Evolutionary conservation across 2,329 filamentous ascomycete species (phyloP), one percentile per base, ranked within the genome.

Genomic region (Parastagonospora nodorum): DNA sequence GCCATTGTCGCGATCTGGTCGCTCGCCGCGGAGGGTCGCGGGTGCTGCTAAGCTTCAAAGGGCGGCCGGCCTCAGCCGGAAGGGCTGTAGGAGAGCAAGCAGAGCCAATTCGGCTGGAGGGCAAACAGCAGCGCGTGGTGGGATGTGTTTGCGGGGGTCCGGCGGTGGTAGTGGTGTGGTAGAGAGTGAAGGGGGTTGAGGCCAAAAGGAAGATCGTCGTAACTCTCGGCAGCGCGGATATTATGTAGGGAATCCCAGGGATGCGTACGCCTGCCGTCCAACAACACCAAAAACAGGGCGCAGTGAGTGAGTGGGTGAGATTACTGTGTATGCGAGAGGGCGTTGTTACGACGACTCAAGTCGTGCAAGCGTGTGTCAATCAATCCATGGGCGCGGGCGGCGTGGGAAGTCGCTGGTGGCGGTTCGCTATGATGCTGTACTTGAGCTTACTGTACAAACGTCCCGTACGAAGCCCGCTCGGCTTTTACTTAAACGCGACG

Each of bases 31-130:
- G 63, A 51, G 47, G 50, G 47, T 58, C 60, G 60, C 58, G 56
- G 60, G 56, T 49, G 61, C 55, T 56, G 63, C 60, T 53, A 60
- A 58, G 62, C 57, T 55, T 41, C 57, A 39, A 48, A 55, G 51
- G 51, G 45, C 61, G 57, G 58, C 64, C 71, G 69, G 71, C 71
- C 65, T 65, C 64, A 68, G 72, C 72, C 71, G 70, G 69, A 45
- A 69, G 55, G 67, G 68, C 67, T 53, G 68, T 69, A 68, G 48
- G 60, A 53, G 54, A 24, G 55, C 58, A 50, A 29, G 52, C 51
- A 42, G 53, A 51, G 69, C 69, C 71, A 72, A 69, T 68, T 65
- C 57, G 67, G 46, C 53, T 53, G 16, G 32, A 31, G 9, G 37
- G 40, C 12, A 40, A 40, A 33, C 35, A 47, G 40, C 42, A 42